Percentiles rank a stretch among this genome's conserved stretches.
phyloP scores from a whole-genome alignment of 2,329 filamentous ascomycete genomes.

The Beauveria medogensis region DNA sequence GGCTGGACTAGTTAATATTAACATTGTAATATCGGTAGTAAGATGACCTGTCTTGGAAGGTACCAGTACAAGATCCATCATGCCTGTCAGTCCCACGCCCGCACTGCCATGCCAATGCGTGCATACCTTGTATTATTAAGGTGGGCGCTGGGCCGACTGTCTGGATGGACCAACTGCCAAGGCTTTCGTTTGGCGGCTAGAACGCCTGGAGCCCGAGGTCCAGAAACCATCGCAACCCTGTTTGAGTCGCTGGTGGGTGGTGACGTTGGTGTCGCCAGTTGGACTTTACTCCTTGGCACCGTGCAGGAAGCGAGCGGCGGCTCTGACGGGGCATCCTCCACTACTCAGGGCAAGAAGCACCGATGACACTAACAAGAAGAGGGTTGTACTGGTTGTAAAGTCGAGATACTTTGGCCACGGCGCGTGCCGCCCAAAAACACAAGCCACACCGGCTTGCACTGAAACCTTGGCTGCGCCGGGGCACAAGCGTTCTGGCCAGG shows the following conservation, averaged over 20 bases:
- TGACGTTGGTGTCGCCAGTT: too few species aligned
- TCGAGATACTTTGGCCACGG: neutral
- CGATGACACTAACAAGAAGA: too few species aligned
- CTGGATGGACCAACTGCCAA: neutral
- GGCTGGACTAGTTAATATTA: neutral
- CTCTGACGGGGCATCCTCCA: too few species aligned
- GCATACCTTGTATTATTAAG: neutral
- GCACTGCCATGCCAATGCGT: neutral
- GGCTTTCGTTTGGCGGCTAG: neutral
- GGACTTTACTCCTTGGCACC: too few species aligned
- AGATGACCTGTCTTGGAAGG: neutral
- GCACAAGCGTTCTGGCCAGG: neutral
- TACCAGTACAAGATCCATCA: too few species aligned
- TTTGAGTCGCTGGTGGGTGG: neutral
- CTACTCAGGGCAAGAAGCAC: too few species aligned
- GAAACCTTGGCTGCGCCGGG: conserved; percentile 3
- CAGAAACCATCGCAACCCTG: neutral
- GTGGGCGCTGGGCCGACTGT: neutral
- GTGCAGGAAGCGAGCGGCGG: too few species aligned
- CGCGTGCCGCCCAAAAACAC: neutral
- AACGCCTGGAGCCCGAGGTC: too few species aligned
- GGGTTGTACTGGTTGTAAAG: too few species aligned
- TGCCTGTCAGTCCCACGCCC: neutral
- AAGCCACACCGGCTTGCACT: neutral
- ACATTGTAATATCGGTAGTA: neutral